phyloP scores from a whole-genome alignment of 2,329 filamentous ascomycete genomes.

The Xenoacremonium recifei region DNA sequence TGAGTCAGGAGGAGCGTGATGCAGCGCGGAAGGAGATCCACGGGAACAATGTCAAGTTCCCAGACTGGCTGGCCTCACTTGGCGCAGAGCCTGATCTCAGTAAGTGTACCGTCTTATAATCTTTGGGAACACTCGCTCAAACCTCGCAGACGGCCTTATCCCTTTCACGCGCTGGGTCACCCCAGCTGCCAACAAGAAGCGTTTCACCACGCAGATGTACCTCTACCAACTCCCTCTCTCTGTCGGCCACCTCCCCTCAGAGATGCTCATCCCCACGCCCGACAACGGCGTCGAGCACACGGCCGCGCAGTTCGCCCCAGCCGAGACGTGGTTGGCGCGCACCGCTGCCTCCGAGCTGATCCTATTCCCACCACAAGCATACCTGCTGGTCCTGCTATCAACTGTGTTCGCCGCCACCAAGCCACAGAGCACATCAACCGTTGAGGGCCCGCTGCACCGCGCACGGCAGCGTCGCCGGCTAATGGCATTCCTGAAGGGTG shows the following conservation, averaged over 20 bases:
- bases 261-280: constrained; percentile 65
- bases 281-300: constrained; percentile 68
- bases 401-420: constrained; percentile 45
- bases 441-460: constrained; percentile 34
- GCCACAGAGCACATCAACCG: constrained; percentile 20
- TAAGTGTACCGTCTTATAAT: constrained; percentile 30
- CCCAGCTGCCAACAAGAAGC: constrained; percentile 65
- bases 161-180: constrained; percentile 95
- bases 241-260: constrained; percentile 30
- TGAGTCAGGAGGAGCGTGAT: constrained; percentile 61
- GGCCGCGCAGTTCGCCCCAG: constrained; percentile 73
- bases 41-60: constrained; percentile 61
- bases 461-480: constrained; percentile 51
- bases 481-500: constrained; percentile 48
- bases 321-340: constrained; percentile 65
- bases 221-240: constrained; percentile 74
- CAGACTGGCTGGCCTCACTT: constrained; percentile 57
- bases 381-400: constrained; percentile 61
- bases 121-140: constrained; percentile 4
- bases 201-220: constrained; percentile 97
- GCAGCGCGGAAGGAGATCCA: constrained; percentile 69
- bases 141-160: constrained; percentile 57
- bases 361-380: constrained; percentile 87
- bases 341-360: constrained; percentile 68
- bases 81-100: constrained; percentile 65